Conservation (phyloP, 257 asterid species). For the Knoxia roxburghii region DNA sequence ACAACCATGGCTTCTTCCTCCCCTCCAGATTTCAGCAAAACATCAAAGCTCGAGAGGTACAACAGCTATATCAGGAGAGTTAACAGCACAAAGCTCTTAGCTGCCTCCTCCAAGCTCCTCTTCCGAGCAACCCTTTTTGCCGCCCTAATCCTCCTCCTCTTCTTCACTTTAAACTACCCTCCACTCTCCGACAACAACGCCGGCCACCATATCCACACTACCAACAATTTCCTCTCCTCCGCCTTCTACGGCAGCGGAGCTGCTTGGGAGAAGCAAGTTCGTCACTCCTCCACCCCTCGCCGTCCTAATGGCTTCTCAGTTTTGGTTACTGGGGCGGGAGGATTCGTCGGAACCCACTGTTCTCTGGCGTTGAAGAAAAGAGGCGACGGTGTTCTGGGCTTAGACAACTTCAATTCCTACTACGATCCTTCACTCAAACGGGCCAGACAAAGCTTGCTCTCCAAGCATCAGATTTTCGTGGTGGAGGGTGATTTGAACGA, state of each 20-base stretch:
- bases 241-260: constrained; percentile 70
- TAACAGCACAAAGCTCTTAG: constrained; percentile 65
- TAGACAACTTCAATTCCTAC: constrained; percentile 86
- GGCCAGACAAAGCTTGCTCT: constrained; percentile 50
- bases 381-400: constrained; percentile 87
- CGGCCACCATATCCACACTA: constrained; percentile 38
- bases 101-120: constrained; percentile 82
- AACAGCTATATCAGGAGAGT: constrained; percentile 73
- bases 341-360: constrained; percentile 87
- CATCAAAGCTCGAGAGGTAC: constrained; percentile 66
- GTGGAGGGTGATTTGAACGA: constrained; percentile 82
- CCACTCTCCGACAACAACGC: constrained; percentile 33
- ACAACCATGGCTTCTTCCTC: constrained; percentile 30
- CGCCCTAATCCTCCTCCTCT: constrained; percentile 66
- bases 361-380: constrained; percentile 70
- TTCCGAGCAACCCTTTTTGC: constrained; percentile 80
- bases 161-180: constrained; percentile 71
- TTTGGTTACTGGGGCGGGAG: constrained; percentile 87
- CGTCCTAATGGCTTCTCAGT: constrained; percentile 78
- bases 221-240: constrained; percentile 54
- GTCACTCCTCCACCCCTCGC: constrained; percentile 79
- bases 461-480: constrained; percentile 42
- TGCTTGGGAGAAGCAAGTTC: constrained; percentile 75
- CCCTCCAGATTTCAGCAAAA: constrained; percentile 54
- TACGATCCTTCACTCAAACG: constrained; percentile 73